A percentile compares a stretch with the other conserved stretches of the same genome.
These are phyloP conservation scores for Xylariaceae sp. DNA, from an alignment of 2,329 filamentous ascomycete genomes.

Conservation along the genomic window DNA sequence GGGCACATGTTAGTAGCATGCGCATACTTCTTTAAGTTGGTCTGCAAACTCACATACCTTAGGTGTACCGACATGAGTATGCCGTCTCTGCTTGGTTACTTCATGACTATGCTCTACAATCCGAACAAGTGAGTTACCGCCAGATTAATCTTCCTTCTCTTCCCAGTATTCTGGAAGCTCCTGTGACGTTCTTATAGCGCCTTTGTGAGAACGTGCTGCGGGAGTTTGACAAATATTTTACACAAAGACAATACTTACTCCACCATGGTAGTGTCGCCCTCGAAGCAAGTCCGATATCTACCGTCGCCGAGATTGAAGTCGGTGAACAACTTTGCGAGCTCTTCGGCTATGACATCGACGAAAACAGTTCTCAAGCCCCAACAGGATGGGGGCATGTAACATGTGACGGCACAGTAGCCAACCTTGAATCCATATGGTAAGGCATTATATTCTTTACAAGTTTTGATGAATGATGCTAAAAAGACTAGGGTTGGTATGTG, in stretches of 20 bases:
- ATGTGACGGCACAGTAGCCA: constrained; percentile 43
- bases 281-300: constrained; percentile 44
- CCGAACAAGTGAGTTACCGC: too few species aligned
- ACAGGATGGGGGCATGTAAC: constrained; percentile 43
- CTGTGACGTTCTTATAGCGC: too few species aligned
- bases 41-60: constrained; percentile 5
- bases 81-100: constrained; percentile 42
- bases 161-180: too few species aligned
- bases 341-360: constrained; percentile 40
- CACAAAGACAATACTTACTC: too few species aligned
- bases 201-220: too few species aligned
- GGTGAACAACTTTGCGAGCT: constrained; percentile 43
- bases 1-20: constrained; percentile 40
- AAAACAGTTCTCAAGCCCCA: constrained; percentile 23
- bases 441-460: not conserved
- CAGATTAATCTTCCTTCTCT: too few species aligned
- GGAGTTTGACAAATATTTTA: too few species aligned
- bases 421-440: constrained; percentile 45
- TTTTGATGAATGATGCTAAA: constrained; percentile 2
- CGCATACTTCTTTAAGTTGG: not conserved
- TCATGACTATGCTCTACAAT: constrained; percentile 48
- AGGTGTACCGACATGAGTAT: constrained; percentile 39
- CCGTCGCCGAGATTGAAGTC: constrained; percentile 40
- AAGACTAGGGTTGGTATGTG: constrained; percentile 14
- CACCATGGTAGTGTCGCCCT: too few species aligned